Percentiles rank a stretch among this genome's conserved stretches.
These are phyloP conservation scores for Acmispon strigosus DNA, from an alignment of 306 rosid species.

Conservation along the genomic window DNA sequence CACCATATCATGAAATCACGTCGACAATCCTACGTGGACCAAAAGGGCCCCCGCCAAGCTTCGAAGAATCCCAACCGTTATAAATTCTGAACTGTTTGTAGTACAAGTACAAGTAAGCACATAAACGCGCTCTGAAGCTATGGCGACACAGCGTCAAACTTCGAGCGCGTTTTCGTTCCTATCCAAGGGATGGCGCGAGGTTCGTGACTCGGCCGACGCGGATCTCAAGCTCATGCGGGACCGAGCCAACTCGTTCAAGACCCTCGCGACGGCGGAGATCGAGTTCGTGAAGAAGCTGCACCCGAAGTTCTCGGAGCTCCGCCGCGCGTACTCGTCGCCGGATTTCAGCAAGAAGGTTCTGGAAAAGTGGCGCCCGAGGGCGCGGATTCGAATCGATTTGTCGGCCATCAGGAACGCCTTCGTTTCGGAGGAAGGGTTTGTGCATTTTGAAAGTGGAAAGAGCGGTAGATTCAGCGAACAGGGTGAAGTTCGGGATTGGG, in stretches of 20 bases:
- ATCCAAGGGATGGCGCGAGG: constrained; percentile 90
- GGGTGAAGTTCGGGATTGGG: constrained; percentile 63
- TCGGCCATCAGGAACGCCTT: constrained; percentile 80
- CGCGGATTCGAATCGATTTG: constrained; percentile 74
- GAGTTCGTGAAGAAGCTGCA: constrained; percentile 79
- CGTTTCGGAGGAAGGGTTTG: constrained; percentile 46
- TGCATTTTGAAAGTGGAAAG: constrained; percentile 43
- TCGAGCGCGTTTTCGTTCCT: constrained; percentile 74
- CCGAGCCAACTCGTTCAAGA: constrained; percentile 88
- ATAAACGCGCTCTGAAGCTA: too few species aligned
- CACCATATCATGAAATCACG: too few species aligned
- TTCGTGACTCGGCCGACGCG: constrained; percentile 91
- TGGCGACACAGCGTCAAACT: constrained; percentile 46
- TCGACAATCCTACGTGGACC: too few species aligned
- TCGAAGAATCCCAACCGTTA: too few species aligned
- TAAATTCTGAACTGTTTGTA: too few species aligned
- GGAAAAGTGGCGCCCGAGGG: constrained; percentile 82
- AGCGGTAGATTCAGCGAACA: constrained; percentile 55
- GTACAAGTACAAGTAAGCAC: too few species aligned
- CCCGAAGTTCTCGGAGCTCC: constrained; percentile 75
- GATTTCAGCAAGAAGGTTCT: constrained; percentile 86
- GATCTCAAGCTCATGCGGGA: constrained; percentile 76
- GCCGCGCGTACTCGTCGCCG: constrained; percentile 80
- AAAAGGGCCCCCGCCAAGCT: too few species aligned
- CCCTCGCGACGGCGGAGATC: constrained; percentile 76